Percentiles rank a stretch among this genome's conserved stretches.
Conservation (phyloP, 1,139 yeast species). For the Lodderomyces metapsilosis region DNA sequence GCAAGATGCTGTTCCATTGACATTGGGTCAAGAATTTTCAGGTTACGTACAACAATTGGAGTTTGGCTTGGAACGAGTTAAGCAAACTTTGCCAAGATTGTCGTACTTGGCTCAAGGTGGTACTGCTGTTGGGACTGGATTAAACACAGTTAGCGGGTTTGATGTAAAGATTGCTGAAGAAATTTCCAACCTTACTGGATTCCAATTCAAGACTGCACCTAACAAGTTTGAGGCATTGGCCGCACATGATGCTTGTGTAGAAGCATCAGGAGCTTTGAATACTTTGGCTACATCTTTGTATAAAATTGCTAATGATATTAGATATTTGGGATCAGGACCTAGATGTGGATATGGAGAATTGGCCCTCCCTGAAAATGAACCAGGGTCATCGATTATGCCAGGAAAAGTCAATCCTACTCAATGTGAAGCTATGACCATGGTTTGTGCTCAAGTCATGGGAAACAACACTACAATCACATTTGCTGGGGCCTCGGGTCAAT, state of each 20-base stretch:
- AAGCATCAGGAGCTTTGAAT: slow-evolving; percentile 89
- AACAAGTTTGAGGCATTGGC: slow-evolving; percentile 96
- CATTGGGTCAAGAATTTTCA: slow-evolving; percentile 91
- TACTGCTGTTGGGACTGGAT: slow-evolving; percentile 95
- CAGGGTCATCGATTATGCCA: slow-evolving; percentile 97
- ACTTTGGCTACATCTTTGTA: slow-evolving; percentile 83
- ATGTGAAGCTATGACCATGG: slow-evolving; percentile 95
- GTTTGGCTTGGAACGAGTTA: slow-evolving; percentile 78
- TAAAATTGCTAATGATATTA: slow-evolving; percentile 92
- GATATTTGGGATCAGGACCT: slow-evolving; percentile 95
- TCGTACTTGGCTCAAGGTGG: slow-evolving; percentile 92
- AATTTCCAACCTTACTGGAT: slow-evolving; percentile 76
- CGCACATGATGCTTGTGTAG: slow-evolving; percentile 93
- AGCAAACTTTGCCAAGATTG: slow-evolving; percentile 64
- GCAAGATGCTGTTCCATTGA: slow-evolving; percentile 94
- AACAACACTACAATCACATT: slow-evolving; percentile 87
- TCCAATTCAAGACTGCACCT: slow-evolving; percentile 83
- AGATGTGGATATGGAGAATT: slow-evolving; percentile 96
- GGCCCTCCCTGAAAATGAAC: slow-evolving; percentile 89
- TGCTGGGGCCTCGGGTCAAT: slow-evolving; percentile 95
- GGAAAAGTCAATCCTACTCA: slow-evolving; percentile 98
- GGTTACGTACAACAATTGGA: slow-evolving; percentile 88
- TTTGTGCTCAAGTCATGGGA: slow-evolving; percentile 91
- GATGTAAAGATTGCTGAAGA: slow-evolving; percentile 73
- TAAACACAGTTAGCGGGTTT: slow-evolving; percentile 83